Conservation (phyloP, 2,329 filamentous ascomycete genomes). For the Curvularia hawaiiensis region DNA sequence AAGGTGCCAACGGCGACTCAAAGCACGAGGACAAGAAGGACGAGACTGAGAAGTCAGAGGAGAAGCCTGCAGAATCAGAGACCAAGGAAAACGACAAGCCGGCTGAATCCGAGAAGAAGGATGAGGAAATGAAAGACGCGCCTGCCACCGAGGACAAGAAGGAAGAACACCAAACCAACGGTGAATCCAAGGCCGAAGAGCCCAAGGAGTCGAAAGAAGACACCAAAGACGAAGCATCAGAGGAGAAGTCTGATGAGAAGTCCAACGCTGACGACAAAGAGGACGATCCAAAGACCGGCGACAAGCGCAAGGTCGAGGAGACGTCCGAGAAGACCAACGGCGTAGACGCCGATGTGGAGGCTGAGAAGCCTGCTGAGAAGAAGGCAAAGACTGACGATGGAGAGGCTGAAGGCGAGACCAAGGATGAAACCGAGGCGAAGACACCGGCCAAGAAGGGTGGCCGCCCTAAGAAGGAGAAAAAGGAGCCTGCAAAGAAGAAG, state of each 20-base stretch:
- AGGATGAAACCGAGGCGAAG: conserved; percentile 35
- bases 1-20: conserved; percentile 45
- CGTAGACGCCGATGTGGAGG: conserved; percentile 7
- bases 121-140: conserved; percentile 36
- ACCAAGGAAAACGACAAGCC: conserved; percentile 39
- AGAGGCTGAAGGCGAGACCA: conserved; percentile 37
- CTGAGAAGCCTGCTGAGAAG: conserved; percentile 26
- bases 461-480: conserved; percentile 50
- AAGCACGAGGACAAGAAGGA: conserved; percentile 38
- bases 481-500: conserved; percentile 50
- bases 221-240: conserved; percentile 32
- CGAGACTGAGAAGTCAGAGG: conserved; percentile 44
- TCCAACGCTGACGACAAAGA: conserved; percentile 4
- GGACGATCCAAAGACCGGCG: conserved; percentile 36
- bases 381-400: conserved; percentile 32
- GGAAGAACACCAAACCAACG: conserved; percentile 26
- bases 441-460: conserved; percentile 43
- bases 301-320: conserved; percentile 43
- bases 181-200: conserved; percentile 37
- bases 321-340: conserved; percentile 29
- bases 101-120: conserved; percentile 37
- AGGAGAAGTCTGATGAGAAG: conserved; percentile 10
- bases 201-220: conserved; percentile 25
- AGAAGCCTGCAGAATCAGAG: conserved; percentile 37
- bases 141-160: conserved; percentile 28